Evolutionary conservation across 164 flowering plant genomes (phyloP).

Genomic region (Santalum album): DNA sequence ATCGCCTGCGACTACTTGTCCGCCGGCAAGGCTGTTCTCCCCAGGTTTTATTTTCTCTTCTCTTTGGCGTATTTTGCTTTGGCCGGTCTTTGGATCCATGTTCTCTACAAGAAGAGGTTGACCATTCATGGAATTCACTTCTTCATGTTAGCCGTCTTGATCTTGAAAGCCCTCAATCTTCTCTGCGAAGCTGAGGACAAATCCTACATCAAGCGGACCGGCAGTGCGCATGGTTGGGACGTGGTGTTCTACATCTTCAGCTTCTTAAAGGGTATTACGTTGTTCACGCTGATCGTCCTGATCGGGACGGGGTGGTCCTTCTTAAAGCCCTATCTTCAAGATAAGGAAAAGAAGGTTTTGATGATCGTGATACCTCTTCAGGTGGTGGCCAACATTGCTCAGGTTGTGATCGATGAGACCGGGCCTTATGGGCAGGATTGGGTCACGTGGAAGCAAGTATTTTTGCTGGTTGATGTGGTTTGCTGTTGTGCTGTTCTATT

Average conservation of each 20-base stretch:
- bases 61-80: conserved; percentile 40
- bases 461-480: conserved; percentile 77
- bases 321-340: conserved; percentile 80
- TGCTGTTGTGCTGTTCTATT: conserved; percentile 92
- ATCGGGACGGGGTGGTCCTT: conserved; percentile 98
- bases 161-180: conserved; percentile 62
- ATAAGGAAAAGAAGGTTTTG: conserved; percentile 85
- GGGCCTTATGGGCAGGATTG: conserved; percentile 73
- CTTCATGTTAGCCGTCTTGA: conserved; percentile 75
- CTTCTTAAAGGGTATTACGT: conserved; percentile 64
- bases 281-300: conserved; percentile 80
- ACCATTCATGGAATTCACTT: conserved; percentile 69
- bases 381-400: conserved; percentile 76
- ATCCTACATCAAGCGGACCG: conserved; percentile 69
- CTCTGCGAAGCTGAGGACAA: conserved; percentile 90
- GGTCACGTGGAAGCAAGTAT: conserved; percentile 85
- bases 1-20: conserved; percentile 59
- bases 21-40: conserved; percentile 66
- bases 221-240: conserved; percentile 93
- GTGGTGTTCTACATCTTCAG: conserved; percentile 88
- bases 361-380: conserved; percentile 95
- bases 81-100: conserved; percentile 46
- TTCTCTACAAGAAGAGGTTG: conserved; percentile 47
- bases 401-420: conserved; percentile 77
- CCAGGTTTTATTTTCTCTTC: conserved; percentile 67